Base-by-base conservation (phyloP, 805 yeast species). In the Candida pseudoglaebosa region DNA sequence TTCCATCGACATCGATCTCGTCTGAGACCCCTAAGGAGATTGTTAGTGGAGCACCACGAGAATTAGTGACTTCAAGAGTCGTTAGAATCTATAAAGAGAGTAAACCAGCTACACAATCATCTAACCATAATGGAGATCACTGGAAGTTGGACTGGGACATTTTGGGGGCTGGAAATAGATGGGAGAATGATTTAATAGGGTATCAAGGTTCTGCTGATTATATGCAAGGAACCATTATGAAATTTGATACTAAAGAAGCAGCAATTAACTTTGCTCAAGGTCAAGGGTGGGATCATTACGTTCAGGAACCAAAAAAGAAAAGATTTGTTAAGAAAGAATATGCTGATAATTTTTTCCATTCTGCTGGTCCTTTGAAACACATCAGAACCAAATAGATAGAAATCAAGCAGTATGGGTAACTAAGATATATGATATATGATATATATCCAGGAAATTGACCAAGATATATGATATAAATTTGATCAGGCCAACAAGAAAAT, bases 181-280 rank as follows among this genome's bases (percentile, higher is more conserved):
- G 95, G 95, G 95, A 86, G 57, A 86, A 86, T 62, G 91, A 84
- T 58, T 70, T 86, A 57, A 86, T 86, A 62, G 95, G 95, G 18
- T 86, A 84, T 70, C 90, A 84, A 53, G 76, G 85, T 33, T 71
- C 84, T 32, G 77, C 84, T 26, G 95, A 86, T 59, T 81, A 79
- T 63, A 82, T 87, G 84, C 84, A 85, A 65, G 88, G 83, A 13
- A 82, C 91, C 6, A 75, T 75, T 56, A 62, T 86, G 70, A 79
- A 80, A 57, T 86, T 86, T 58, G 83, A 79, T 54, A 68, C 80
- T 37, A 80, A 77, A 61, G 91, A 86, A 34, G 76, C 85, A 29
- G 95, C 95, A 24, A 68, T 82, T 42, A 74, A 75, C 41, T 86
- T 86, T 61, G 95, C 95, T 8, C 75, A 78, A 48, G 82, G 85